A percentile compares a stretch with the other conserved stretches of the same genome.
Conservation (phyloP, 352 stramenopile genomes). For the Phytopythium helicoides region DNA sequence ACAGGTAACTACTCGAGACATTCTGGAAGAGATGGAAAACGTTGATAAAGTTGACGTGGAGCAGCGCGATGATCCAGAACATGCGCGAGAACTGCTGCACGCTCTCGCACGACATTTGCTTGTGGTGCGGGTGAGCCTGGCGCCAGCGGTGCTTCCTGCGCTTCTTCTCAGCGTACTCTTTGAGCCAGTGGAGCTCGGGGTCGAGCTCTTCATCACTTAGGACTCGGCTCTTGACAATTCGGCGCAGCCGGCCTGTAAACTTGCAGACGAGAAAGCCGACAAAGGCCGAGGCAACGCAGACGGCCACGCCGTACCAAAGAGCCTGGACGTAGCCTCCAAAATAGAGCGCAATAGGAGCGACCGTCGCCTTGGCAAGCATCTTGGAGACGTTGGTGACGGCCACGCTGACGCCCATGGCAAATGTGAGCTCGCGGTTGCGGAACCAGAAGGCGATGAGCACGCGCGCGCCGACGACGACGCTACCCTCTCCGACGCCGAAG, state of each 20-base stretch:
- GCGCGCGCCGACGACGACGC: conserved; percentile 73
- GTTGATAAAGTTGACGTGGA: conserved; percentile 89
- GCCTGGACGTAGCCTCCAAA: conserved; percentile 86
- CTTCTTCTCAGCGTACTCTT: conserved; percentile 67
- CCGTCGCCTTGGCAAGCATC: conserved; percentile 89
- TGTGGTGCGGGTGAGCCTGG: conserved; percentile 26
- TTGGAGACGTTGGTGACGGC: conserved; percentile 90
- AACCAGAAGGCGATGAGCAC: conserved; percentile 87
- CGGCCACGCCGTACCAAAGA: conserved; percentile 72
- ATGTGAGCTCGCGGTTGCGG: conserved; percentile 78
- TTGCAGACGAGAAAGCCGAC: conserved; percentile 51
- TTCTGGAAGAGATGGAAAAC: conserved; percentile 93
- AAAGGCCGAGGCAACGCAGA: conserved; percentile 56
- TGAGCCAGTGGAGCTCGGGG: conserved; percentile 60
- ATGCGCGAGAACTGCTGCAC: conserved; percentile 76
- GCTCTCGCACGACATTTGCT: conserved; percentile 56
- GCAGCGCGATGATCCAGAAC: conserved; percentile 84
- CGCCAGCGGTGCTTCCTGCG: conserved; percentile 43
- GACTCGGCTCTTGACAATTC: conserved; percentile 63
- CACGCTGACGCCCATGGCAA: conserved; percentile 88
- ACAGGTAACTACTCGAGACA: conserved; percentile 86
- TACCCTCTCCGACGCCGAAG: conserved; percentile 80
- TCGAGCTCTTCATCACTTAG: conserved; percentile 52
- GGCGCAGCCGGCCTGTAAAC: conserved; percentile 62
- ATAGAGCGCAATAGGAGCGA: conserved; percentile 80